phyloP scores from a whole-genome alignment of 192 early-diverging fungal species.

The Pecoramyces ruminantium region DNA sequence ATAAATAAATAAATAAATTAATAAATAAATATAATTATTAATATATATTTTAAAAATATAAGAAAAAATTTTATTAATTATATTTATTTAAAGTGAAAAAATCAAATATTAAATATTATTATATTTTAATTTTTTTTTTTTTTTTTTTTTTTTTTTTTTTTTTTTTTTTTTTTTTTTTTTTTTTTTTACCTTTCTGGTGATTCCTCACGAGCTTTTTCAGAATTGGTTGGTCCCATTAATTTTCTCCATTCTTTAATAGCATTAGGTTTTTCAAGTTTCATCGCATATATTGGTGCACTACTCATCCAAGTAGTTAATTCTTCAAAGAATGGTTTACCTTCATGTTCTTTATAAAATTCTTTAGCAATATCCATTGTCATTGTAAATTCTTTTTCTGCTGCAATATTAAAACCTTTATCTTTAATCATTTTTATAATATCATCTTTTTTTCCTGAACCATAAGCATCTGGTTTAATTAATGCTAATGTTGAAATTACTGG shows the following conservation, averaged over 20 bases:
- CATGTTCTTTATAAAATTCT: conserved; percentile 5
- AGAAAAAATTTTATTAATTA: too few relatives aligned
- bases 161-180: too few relatives aligned
- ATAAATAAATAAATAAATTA: too few relatives aligned
- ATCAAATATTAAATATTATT: too few relatives aligned
- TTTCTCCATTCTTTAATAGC: conserved; percentile 26
- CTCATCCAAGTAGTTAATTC: conserved; percentile 26
- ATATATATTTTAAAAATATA: too few relatives aligned
- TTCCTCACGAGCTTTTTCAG: conserved; percentile 11
- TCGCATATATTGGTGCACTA: conserved; percentile 25
- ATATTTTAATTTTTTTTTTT: too few relatives aligned
- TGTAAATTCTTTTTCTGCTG: conserved; percentile 21
- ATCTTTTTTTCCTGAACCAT: conserved; percentile 10
- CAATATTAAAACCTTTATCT: conserved; percentile 4
- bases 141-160: too few relatives aligned
- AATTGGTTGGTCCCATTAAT: conserved; percentile 29
- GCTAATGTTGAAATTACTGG: conserved; percentile 16
- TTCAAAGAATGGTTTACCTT: conserved; percentile 5
- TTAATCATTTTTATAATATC: not conserved
- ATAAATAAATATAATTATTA: too few relatives aligned
- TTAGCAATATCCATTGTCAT: conserved; percentile 6
- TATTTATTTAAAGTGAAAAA: too few relatives aligned
- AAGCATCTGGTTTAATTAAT: conserved; percentile 38
- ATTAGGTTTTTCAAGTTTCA: conserved; percentile 30
- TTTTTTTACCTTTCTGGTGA: conserved; percentile 16